phyloP scores from a whole-genome alignment of 2,329 filamentous ascomycete species.

The Cercospora brassicicola region DNA sequence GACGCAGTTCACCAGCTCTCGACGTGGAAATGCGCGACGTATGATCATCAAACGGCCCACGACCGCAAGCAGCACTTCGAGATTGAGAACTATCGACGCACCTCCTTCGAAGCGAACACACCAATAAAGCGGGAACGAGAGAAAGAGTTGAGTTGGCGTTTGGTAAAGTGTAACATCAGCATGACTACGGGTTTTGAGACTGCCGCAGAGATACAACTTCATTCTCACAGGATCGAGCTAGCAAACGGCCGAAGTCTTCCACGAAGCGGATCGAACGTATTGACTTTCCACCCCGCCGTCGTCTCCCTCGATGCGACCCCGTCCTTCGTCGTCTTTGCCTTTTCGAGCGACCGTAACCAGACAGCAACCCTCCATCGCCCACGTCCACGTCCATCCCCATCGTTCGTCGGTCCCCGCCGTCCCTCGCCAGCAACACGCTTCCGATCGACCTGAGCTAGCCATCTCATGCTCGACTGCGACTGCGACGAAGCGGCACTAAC shows the following conservation, averaged over 20 bases:
- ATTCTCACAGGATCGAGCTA: constrained; percentile 19
- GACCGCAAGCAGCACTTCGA: neutral
- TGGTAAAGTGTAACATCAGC: constrained; percentile 17
- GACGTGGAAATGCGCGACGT: constrained; percentile 12
- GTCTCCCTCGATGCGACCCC: constrained; percentile 17
- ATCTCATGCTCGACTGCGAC: constrained; percentile 20
- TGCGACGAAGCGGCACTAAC: constrained; percentile 4
- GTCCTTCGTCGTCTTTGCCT: constrained; percentile 11
- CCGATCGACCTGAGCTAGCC: constrained; percentile 19
- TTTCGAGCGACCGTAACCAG: constrained; percentile 11
- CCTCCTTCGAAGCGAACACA: constrained; percentile 7
- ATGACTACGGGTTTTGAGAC: constrained; percentile 8
- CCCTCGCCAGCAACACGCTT: constrained; percentile 8
- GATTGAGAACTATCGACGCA: neutral
- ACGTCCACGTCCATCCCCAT: constrained; percentile 11
- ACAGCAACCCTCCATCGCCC: constrained; percentile 4
- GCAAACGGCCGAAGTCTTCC: constrained; percentile 14
- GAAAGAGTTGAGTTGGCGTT: constrained; percentile 4
- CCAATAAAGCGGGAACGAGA: constrained; percentile 10
- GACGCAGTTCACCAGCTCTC: constrained; percentile 17
- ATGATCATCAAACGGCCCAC: constrained; percentile 6
- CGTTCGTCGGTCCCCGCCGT: constrained; percentile 12
- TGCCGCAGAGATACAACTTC: constrained; percentile 17
- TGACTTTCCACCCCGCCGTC: constrained; percentile 20
- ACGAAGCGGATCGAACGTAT: constrained; percentile 24